These are phyloP conservation scores for Magnolia changhungtana DNA, from an alignment of 164 flowering plant genomes.

Conservation along the genomic window DNA sequence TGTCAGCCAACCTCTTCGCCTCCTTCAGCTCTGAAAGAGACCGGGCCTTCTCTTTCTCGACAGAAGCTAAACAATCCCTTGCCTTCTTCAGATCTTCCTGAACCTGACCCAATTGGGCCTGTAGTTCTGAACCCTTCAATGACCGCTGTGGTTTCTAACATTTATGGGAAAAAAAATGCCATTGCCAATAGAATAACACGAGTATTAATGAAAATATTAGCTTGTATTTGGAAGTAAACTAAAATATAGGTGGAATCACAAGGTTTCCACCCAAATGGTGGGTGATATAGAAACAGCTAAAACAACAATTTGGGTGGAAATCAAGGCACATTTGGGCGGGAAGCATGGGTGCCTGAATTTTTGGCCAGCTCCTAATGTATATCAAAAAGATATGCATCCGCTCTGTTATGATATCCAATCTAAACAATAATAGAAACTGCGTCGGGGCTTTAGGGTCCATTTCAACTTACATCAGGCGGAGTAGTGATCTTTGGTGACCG, in stretches of 20 bases:
- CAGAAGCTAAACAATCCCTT: slow-evolving; percentile 51
- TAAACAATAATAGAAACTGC: background rate
- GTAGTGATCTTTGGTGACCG: slow-evolving; percentile 50
- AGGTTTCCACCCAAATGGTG: background rate
- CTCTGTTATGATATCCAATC: background rate
- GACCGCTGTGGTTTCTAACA: slow-evolving; percentile 57
- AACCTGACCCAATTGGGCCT: slow-evolving; percentile 49
- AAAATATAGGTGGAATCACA: background rate
- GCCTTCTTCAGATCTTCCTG: slow-evolving; percentile 84
- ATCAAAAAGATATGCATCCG: too few species aligned
- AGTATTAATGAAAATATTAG: background rate
- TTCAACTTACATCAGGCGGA: slow-evolving; percentile 57
- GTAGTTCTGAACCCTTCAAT: slow-evolving; percentile 62
- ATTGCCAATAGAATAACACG: background rate
- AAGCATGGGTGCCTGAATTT: too few species aligned
- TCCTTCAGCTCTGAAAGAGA: slow-evolving; percentile 69
- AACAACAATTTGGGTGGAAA: background rate
- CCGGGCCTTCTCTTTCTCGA: slow-evolving; percentile 66
- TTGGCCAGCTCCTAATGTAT: too few species aligned
- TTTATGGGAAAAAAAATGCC: slow-evolving; percentile 5
- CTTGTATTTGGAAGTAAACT: background rate
- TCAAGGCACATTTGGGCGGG: background rate
- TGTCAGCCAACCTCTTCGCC: slow-evolving; percentile 61
- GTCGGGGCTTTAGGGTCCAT: background rate
- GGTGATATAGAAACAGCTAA: background rate